Percentiles rank a stretch among this genome's conserved stretches.
Conservation (phyloP, 169 alveolate genomes). For the Babesia ovis region DNA sequence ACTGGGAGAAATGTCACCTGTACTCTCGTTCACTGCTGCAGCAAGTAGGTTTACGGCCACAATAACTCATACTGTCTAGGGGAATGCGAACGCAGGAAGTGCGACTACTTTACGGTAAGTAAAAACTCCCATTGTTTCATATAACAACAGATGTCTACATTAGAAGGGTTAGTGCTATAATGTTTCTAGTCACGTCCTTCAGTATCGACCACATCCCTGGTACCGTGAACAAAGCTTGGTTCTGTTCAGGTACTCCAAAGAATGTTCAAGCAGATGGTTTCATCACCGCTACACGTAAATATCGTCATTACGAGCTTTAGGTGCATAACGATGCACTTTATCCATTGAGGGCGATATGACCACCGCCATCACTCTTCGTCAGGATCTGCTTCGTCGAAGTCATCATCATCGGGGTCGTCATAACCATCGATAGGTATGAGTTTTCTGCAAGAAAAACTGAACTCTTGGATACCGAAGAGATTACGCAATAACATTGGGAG, state of each 20-base stretch:
- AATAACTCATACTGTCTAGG: background rate
- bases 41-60: slow-evolving; percentile 20
- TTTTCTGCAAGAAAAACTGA: slow-evolving; percentile 42
- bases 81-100: slow-evolving; percentile 51
- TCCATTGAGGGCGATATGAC: background rate
- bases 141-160: slow-evolving; percentile 19
- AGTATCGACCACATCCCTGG: slow-evolving; percentile 23
- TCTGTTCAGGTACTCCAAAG: slow-evolving; percentile 30
- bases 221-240: slow-evolving; percentile 26
- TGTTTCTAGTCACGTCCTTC: background rate
- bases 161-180: slow-evolving; percentile 22
- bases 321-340: background rate
- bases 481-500: slow-evolving; percentile 51
- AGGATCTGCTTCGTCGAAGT: slow-evolving; percentile 14
- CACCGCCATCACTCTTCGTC: background rate
- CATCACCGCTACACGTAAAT: slow-evolving; percentile 14
- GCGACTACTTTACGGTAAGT: slow-evolving; percentile 64
- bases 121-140: background rate
- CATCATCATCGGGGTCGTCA: slow-evolving; percentile 37
- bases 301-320: slow-evolving; percentile 11
- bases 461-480: slow-evolving; percentile 47
- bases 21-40: slow-evolving; percentile 38
- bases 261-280: slow-evolving; percentile 19
- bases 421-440: slow-evolving; percentile 28
- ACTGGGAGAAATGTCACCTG: slow-evolving; percentile 20